These are phyloP conservation scores for Ramularia endophylla DNA, from an alignment of 2,329 filamentous ascomycete species.

Conservation along the genomic window DNA sequence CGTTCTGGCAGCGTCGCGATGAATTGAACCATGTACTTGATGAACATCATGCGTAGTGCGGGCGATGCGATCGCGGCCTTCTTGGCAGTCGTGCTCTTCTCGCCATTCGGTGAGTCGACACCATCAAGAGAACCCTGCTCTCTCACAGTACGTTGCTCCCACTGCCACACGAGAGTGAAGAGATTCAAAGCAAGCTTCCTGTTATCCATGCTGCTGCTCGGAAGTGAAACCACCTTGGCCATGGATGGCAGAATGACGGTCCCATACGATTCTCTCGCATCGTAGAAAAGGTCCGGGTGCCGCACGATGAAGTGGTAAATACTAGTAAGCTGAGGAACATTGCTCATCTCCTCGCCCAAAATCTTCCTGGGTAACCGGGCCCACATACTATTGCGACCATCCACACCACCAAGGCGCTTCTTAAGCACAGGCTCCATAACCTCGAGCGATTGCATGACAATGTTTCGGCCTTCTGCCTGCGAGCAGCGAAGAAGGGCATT, in stretches of 20 bases:
- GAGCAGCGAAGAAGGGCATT: constrained; percentile 85
- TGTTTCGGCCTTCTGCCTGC: constrained; percentile 84
- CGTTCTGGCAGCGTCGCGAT: constrained; percentile 85
- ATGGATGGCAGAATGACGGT: constrained; percentile 83
- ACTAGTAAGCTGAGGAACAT: constrained; percentile 90
- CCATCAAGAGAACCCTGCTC: constrained; percentile 42
- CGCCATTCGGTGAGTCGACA: constrained; percentile 20
- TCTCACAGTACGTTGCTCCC: constrained; percentile 79
- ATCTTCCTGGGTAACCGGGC: constrained; percentile 85
- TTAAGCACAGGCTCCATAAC: constrained; percentile 91
- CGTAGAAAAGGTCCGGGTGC: constrained; percentile 90
- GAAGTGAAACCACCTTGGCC: constrained; percentile 76
- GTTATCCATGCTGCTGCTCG: constrained; percentile 81
- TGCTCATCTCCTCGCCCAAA: constrained; percentile 87
- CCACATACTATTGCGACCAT: constrained; percentile 75
- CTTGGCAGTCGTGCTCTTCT: constrained; percentile 19
- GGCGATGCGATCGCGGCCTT: constrained; percentile 37
- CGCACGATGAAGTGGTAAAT: constrained; percentile 96
- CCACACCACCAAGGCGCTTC: constrained; percentile 68
- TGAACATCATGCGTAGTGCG: constrained; percentile 67
- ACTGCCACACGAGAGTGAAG: constrained; percentile 84
- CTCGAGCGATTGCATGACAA: constrained; percentile 92
- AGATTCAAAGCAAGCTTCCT: constrained; percentile 87
- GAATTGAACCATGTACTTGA: constrained; percentile 94
- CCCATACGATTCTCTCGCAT: constrained; percentile 86